These are phyloP conservation scores for Ochromonas danica DNA, from an alignment of 108 stramenopile genomes.

Conservation along the genomic window DNA sequence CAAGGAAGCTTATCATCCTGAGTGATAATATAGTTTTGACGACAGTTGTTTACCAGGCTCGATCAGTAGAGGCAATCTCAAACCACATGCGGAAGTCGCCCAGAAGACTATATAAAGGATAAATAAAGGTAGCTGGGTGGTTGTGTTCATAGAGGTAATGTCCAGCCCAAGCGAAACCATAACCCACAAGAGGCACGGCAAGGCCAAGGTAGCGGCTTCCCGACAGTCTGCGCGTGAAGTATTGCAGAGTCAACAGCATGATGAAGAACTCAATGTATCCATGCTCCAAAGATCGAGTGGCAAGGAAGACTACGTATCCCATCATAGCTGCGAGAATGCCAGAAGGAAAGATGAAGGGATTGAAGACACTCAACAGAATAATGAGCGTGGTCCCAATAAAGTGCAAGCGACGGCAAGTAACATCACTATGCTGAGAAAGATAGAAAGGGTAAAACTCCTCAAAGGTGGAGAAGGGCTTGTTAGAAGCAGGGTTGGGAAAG, in stretches of 20 bases:
- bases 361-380: neutral
- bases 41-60: too few relatives aligned
- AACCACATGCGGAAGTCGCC: conserved; percentile 36
- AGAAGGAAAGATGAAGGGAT: neutral
- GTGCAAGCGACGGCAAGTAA: neutral
- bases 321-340: neutral
- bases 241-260: neutral
- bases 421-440: conserved; percentile 4
- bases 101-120: conserved; percentile 34
- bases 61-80: neutral
- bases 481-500: conserved; percentile 10
- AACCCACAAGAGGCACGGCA: neutral
- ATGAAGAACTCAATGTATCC: neutral
- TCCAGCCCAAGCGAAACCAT: conserved; percentile 43
- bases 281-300: neutral
- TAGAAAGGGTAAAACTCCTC: conserved; percentile 36
- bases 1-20: too few relatives aligned
- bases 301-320: neutral
- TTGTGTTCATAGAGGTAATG: conserved; percentile 40
- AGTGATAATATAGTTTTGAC: too few relatives aligned
- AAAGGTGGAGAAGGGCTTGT: conserved; percentile 17
- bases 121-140: conserved; percentile 43
- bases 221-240: neutral
- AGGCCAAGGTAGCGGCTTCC: neutral
- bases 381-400: conserved; percentile 20